Percentiles rank a stretch among this genome's conserved stretches.
Evolutionary conservation across 208 protist species (phyloP).

Genomic region (Trypanosoma congolense): DNA sequence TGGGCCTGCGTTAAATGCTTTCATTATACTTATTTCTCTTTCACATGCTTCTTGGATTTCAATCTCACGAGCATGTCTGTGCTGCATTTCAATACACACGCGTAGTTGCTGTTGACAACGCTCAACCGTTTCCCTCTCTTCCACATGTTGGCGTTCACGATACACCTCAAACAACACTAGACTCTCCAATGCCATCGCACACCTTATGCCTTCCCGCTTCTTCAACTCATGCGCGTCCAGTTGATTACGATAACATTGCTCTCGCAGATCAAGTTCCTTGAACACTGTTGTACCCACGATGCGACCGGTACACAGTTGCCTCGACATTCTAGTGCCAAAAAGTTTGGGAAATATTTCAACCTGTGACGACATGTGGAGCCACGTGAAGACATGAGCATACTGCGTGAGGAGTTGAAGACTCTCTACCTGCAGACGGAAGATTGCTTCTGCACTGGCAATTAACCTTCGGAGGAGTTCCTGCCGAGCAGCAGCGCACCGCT

Average conservation of each 20-base stretch:
- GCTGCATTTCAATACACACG: slow-evolving; percentile 7
- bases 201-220: slow-evolving; percentile 6
- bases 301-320: slow-evolving; percentile 32
- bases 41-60: slow-evolving; percentile 29
- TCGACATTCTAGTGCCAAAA: slow-evolving; percentile 50
- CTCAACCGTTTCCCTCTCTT: slow-evolving; percentile 11
- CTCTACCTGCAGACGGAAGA: slow-evolving; percentile 37
- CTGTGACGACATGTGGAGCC: slow-evolving; percentile 30
- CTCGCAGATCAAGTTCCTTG: slow-evolving; percentile 25
- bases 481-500: slow-evolving; percentile 12
- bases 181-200: slow-evolving; percentile 1
- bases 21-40: slow-evolving; percentile 11
- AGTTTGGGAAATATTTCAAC: slow-evolving; percentile 43
- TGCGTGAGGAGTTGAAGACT: slow-evolving; percentile 26
- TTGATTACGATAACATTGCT: slow-evolving; percentile 11
- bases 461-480: slow-evolving; percentile 17
- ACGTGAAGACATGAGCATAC: slow-evolving; percentile 29
- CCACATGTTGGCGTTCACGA: slow-evolving; percentile 10
- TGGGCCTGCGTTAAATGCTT: neutral
- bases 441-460: slow-evolving; percentile 23
- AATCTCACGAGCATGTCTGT: slow-evolving; percentile 13
- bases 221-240: slow-evolving; percentile 4
- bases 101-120: slow-evolving; percentile 6
- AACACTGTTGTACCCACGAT: slow-evolving; percentile 40
- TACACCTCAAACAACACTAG: slow-evolving; percentile 17